Evolutionary conservation across 2,329 filamentous ascomycete species (phyloP).

Genomic region (Neophaeococcomyces mojaviensis): DNA sequence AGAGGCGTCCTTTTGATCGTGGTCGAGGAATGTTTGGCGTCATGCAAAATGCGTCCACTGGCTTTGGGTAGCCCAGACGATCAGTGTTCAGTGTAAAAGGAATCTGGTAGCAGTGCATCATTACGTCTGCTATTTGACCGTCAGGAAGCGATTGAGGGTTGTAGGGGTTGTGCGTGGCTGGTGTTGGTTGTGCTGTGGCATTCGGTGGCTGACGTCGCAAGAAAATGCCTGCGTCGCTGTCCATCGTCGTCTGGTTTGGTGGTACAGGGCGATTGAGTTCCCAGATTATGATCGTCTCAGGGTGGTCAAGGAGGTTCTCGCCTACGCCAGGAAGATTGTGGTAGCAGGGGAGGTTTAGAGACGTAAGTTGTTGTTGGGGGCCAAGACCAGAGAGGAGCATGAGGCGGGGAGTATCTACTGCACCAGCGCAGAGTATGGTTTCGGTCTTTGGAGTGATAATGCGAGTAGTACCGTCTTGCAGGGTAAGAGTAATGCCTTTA

Average conservation of each 20-base stretch:
- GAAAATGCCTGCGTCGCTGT: conserved; percentile 84
- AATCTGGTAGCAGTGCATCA: conserved; percentile 98
- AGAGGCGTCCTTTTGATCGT: conserved; percentile 68
- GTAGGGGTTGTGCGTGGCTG: conserved; percentile 29
- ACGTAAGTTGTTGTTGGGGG: conserved; percentile 43
- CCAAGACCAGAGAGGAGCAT: conserved; percentile 50
- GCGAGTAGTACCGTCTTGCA: conserved; percentile 52
- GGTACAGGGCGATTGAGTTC: conserved; percentile 74
- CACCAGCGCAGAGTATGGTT: conserved; percentile 72
- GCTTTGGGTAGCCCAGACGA: conserved; percentile 65
- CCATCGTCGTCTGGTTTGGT: conserved; percentile 77
- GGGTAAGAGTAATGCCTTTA: conserved; percentile 63
- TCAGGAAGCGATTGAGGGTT: conserved; percentile 51
- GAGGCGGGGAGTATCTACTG: conserved; percentile 69
- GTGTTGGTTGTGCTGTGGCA: conserved; percentile 48
- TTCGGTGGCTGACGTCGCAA: conserved; percentile 68
- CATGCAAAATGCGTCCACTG: conserved; percentile 81
- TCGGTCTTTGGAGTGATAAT: conserved; percentile 59
- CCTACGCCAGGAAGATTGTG: conserved; percentile 56
- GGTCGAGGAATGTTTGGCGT: conserved; percentile 84
- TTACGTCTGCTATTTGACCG: conserved; percentile 71
- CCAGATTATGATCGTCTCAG: conserved; percentile 62
- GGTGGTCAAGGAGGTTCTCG: conserved; percentile 59
- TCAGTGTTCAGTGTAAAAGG: conserved; percentile 82
- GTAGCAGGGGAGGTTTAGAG: conserved; percentile 50